Evolutionary conservation across 179 eudicot species (phyloP).

Genomic region (Beta macrorhiza): DNA sequence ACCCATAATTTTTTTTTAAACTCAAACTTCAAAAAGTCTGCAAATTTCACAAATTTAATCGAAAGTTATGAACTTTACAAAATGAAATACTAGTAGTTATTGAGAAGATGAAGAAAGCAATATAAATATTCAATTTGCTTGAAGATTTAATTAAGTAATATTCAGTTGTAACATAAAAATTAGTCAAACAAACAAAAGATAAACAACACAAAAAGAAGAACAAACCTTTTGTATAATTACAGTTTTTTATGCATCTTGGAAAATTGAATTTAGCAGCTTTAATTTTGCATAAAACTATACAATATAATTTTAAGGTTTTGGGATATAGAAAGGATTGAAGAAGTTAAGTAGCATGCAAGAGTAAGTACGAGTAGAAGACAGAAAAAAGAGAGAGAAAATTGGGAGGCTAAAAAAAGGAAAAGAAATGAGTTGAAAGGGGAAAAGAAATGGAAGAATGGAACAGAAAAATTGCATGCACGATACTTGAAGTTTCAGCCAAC

Average conservation of each 20-base stretch:
- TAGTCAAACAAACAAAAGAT: slow-evolving; percentile 21
- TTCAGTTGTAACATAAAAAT: slow-evolving; percentile 13
- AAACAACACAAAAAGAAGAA: slow-evolving; percentile 7
- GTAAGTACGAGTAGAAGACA: slow-evolving; percentile 22
- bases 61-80: background rate
- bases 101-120: background rate
- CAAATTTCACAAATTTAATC: slow-evolving; percentile 13
- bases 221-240: slow-evolving; percentile 16
- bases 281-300: background rate
- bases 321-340: slow-evolving; percentile 4
- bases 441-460: slow-evolving; percentile 9
- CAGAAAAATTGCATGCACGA: slow-evolving; percentile 42
- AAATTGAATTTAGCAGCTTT: background rate
- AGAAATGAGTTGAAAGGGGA: background rate
- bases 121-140: background rate
- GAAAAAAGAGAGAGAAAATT: background rate
- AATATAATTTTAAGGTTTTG: background rate
- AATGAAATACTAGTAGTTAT: too few relatives aligned
- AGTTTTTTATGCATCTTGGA: background rate
- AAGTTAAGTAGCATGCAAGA: slow-evolving; percentile 27
- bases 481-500: slow-evolving; percentile 38
- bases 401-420: background rate
- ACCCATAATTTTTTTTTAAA: slow-evolving; percentile 12
- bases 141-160: slow-evolving; percentile 16
- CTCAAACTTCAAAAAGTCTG: slow-evolving; percentile 15